These are phyloP conservation scores for Thyridium curvatum DNA, from an alignment of 2,329 filamentous ascomycete genomes.

Conservation along the genomic window DNA sequence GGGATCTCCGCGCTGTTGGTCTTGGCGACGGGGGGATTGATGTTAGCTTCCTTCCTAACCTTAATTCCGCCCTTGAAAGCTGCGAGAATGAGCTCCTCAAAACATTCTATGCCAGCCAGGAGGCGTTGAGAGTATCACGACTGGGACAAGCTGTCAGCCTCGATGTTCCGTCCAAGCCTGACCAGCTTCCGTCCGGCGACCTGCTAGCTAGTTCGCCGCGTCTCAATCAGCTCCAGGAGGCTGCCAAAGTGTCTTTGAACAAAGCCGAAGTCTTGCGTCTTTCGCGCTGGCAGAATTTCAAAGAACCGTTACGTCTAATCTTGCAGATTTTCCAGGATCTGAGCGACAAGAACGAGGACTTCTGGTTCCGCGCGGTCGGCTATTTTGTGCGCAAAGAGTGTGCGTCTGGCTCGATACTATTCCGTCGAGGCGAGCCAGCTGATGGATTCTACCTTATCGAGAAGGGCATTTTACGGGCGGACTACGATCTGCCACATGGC, in stretches of 20 bases:
- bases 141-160: conserved; percentile 35
- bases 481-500: conserved; percentile 88
- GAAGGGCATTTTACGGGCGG: conserved; percentile 78
- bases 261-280: conserved; percentile 51
- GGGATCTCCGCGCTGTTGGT: conserved; percentile 75
- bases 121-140: conserved; percentile 45
- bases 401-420: conserved; percentile 65
- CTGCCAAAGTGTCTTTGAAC: conserved; percentile 68
- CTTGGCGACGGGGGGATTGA: conserved; percentile 67
- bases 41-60: conserved; percentile 76
- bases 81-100: conserved; percentile 93
- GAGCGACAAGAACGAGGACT: conserved; percentile 82
- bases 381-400: conserved; percentile 72
- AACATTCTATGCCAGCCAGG: conserved; percentile 66
- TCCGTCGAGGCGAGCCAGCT: conserved; percentile 68
- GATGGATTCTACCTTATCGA: conserved; percentile 88
- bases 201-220: conserved; percentile 71
- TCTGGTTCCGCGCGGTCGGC: conserved; percentile 76
- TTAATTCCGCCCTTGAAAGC: conserved; percentile 88
- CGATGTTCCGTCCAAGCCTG: conserved; percentile 37
- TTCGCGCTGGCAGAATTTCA: conserved; percentile 76
- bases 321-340: conserved; percentile 92
- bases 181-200: conserved; percentile 25
- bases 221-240: conserved; percentile 67
- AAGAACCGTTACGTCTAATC: conserved; percentile 84